Evolutionary conservation across 495 filamentous ascomycete species (phyloP).

Genomic region (Ascobolus immersus): DNA sequence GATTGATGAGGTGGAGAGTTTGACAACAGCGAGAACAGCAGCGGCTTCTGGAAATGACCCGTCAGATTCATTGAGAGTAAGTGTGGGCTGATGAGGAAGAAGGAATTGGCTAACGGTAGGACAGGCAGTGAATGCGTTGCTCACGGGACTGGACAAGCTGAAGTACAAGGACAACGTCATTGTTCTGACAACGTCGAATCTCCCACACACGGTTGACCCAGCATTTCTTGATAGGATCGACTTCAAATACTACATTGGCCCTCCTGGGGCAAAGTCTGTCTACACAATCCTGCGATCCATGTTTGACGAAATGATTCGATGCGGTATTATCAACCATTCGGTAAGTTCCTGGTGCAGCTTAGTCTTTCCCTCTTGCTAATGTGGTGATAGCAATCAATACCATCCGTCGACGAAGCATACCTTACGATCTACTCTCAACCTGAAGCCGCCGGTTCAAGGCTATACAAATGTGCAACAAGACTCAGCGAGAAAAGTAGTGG

Average conservation of each 20-base stretch:
- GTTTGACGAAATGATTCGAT: slow-evolving; percentile 24
- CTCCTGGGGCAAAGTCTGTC: slow-evolving; percentile 17
- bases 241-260: slow-evolving; percentile 25
- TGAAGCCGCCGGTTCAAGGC: slow-evolving; percentile 8
- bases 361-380: slow-evolving; percentile 1
- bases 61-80: slow-evolving; percentile 22
- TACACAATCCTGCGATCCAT: slow-evolving; percentile 29
- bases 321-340: slow-evolving; percentile 16
- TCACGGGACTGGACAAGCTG: slow-evolving; percentile 19
- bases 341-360: background rate
- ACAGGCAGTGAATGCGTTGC: slow-evolving; percentile 14
- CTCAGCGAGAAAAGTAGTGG: slow-evolving; percentile 7
- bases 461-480: slow-evolving; percentile 12
- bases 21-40: slow-evolving; percentile 23
- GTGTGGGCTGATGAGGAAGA: background rate
- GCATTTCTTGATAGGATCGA: slow-evolving; percentile 33
- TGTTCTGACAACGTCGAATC: slow-evolving; percentile 14
- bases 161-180: slow-evolving; percentile 14
- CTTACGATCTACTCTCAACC: slow-evolving; percentile 13
- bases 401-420: slow-evolving; percentile 11
- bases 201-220: slow-evolving; percentile 16
- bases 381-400: slow-evolving; percentile 6
- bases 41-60: slow-evolving; percentile 23
- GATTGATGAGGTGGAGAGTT: slow-evolving; percentile 31
- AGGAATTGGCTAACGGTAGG: background rate